These are phyloP conservation scores for Ambrosia trifida DNA, from an alignment of 129 eudicot species.

Conservation along the genomic window DNA sequence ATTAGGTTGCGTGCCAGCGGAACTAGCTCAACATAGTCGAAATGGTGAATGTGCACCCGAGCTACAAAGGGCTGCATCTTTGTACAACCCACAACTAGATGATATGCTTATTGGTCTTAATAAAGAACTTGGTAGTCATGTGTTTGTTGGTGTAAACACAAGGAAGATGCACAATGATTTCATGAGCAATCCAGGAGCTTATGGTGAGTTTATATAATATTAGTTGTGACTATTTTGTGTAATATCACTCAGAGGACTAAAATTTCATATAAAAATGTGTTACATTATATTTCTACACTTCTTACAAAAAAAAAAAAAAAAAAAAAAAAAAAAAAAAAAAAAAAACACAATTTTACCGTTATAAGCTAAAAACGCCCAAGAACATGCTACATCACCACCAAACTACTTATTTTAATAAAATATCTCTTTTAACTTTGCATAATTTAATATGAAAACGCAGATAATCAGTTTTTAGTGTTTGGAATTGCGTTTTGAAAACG, in stretches of 20 bases:
- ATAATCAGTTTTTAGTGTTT: too few species aligned
- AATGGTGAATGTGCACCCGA: slow-evolving; percentile 66
- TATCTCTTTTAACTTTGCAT: too few species aligned
- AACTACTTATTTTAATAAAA: too few species aligned
- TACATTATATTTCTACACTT: neutral
- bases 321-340: too few species aligned
- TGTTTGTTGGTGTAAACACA: slow-evolving; percentile 45
- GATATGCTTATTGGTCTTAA: slow-evolving; percentile 55
- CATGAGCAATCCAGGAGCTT: slow-evolving; percentile 39
- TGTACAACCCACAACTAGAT: slow-evolving; percentile 71
- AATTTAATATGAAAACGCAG: too few species aligned
- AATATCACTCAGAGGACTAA: too few species aligned
- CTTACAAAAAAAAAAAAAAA: neutral
- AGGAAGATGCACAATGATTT: slow-evolving; percentile 42
- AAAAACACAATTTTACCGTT: too few species aligned
- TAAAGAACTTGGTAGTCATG: slow-evolving; percentile 49
- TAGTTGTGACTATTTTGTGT: too few species aligned
- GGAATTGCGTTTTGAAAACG: too few species aligned
- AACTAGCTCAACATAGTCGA: slow-evolving; percentile 66
- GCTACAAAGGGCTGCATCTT: slow-evolving; percentile 56
- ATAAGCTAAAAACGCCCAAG: too few species aligned
- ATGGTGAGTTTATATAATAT: slow-evolving; percentile 17
- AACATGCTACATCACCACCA: too few species aligned
- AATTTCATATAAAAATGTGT: too few species aligned
- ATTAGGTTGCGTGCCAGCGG: slow-evolving; percentile 89